Evolutionary conservation across 352 stramenopile genomes (phyloP).

Genomic region (Globisporangium okanoganense): DNA sequence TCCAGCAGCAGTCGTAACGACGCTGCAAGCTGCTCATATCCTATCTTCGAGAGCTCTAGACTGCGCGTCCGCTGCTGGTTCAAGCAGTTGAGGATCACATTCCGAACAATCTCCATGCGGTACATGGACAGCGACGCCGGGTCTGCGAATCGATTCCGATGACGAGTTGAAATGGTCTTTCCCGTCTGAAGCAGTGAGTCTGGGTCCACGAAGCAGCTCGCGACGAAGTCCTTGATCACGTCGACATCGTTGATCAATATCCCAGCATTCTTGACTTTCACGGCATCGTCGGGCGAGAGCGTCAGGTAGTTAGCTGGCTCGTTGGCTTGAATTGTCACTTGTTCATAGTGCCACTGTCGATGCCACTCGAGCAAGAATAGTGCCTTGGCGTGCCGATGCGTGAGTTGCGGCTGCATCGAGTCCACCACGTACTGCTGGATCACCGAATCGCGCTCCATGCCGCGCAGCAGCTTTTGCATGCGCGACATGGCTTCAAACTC

Average conservation of each 20-base stretch:
- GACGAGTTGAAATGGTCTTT: slow-evolving; percentile 32
- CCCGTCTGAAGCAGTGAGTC: slow-evolving; percentile 35
- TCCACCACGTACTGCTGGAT: slow-evolving; percentile 87
- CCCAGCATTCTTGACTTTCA: slow-evolving; percentile 51
- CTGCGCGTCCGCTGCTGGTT: slow-evolving; percentile 64
- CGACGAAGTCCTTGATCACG: slow-evolving; percentile 86
- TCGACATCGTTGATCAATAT: slow-evolving; percentile 71
- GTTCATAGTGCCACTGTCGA: slow-evolving; percentile 61
- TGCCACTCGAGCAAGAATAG: slow-evolving; percentile 81
- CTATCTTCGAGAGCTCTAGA: slow-evolving; percentile 47
- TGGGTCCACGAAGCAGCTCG: slow-evolving; percentile 70
- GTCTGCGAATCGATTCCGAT: slow-evolving; percentile 68
- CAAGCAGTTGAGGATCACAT: slow-evolving; percentile 55
- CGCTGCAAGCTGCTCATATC: slow-evolving; percentile 47
- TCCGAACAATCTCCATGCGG: slow-evolving; percentile 62
- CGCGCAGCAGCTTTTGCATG: slow-evolving; percentile 61
- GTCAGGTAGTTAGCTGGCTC: slow-evolving; percentile 52
- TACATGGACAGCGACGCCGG: slow-evolving; percentile 59
- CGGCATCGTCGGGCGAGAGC: slow-evolving; percentile 38
- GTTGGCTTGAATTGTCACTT: slow-evolving; percentile 24
- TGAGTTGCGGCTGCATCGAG: slow-evolving; percentile 73
- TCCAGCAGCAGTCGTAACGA: slow-evolving; percentile 61
- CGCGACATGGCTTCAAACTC: slow-evolving; percentile 74
- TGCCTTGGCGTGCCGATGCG: slow-evolving; percentile 75
- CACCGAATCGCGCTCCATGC: slow-evolving; percentile 78